Percentiles rank a stretch among this genome's conserved stretches.
phyloP scores from a whole-genome alignment of 2,329 filamentous ascomycete species.

The Incumbomyces lentus region DNA sequence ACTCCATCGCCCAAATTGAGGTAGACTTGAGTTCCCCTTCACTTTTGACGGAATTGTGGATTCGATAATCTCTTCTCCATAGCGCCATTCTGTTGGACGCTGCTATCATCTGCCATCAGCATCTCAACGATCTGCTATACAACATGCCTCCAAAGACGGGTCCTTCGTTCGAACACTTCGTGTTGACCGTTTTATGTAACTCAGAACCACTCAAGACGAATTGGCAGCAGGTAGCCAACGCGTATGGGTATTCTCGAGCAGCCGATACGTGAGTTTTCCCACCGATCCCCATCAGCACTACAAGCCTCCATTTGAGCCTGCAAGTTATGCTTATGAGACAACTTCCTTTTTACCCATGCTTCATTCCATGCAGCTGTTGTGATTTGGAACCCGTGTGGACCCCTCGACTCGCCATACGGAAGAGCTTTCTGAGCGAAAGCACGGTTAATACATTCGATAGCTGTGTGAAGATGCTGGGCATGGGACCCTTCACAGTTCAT shows the following conservation, averaged over 20 bases:
- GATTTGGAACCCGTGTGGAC: no score
- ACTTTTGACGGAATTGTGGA: no score
- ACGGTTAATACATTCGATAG: background rate
- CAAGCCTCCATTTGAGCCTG: background rate
- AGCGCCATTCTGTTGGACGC: no score
- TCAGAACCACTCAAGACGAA: slow-evolving; percentile 3
- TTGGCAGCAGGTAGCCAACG: background rate
- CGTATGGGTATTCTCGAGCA: background rate
- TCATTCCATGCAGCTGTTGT: no score
- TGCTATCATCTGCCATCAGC: background rate
- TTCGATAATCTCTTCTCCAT: no score
- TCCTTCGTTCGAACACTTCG: background rate
- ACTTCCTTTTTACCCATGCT: background rate
- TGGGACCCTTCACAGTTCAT: no score
- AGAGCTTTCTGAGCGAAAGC: background rate
- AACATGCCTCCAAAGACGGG: background rate
- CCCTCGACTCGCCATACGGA: background rate
- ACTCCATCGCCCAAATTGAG: no score
- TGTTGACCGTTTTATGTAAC: background rate
- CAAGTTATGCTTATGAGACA: background rate
- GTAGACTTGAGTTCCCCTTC: no score
- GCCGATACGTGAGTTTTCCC: background rate
- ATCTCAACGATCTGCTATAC: background rate
- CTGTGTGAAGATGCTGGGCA: background rate
- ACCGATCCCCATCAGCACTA: background rate